Percentiles rank a stretch among this genome's conserved stretches.
These are phyloP conservation scores for Aureobasidium sp. DNA, from an alignment of 2,329 filamentous ascomycete species.

Conservation along the genomic window DNA sequence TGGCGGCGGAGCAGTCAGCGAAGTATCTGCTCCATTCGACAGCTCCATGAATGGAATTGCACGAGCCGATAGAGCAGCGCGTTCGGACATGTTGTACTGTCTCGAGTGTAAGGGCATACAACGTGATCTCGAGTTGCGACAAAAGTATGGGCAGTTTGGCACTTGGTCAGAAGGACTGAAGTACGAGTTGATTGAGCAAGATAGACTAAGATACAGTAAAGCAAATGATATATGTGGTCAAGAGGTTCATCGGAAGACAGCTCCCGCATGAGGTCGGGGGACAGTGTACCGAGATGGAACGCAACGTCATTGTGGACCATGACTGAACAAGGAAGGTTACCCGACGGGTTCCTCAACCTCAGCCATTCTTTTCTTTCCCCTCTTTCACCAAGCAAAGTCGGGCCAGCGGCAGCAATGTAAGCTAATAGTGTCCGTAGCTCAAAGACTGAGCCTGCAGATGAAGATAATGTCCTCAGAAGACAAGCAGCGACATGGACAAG, in stretches of 20 bases:
- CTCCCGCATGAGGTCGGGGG: background rate
- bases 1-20: conserved; percentile 38
- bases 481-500: background rate
- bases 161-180: background rate
- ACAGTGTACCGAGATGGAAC: background rate
- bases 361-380: background rate
- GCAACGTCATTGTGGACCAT: background rate
- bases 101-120: conserved; percentile 3
- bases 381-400: background rate
- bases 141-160: too few species aligned
- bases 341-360: background rate
- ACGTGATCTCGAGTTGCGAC: background rate
- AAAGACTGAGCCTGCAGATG: background rate
- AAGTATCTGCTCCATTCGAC: conserved; percentile 36
- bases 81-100: conserved; percentile 26
- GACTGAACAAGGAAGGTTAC: background rate
- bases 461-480: background rate
- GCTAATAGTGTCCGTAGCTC: background rate
- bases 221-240: background rate
- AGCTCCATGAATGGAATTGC: conserved; percentile 44
- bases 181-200: background rate
- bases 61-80: conserved; percentile 38
- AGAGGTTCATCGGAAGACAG: background rate
- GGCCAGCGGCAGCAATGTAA: background rate
- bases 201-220: background rate